Evolutionary conservation across 2,329 filamentous ascomycete species (phyloP).

Genomic region (Amauroascus verrucosus): DNA sequence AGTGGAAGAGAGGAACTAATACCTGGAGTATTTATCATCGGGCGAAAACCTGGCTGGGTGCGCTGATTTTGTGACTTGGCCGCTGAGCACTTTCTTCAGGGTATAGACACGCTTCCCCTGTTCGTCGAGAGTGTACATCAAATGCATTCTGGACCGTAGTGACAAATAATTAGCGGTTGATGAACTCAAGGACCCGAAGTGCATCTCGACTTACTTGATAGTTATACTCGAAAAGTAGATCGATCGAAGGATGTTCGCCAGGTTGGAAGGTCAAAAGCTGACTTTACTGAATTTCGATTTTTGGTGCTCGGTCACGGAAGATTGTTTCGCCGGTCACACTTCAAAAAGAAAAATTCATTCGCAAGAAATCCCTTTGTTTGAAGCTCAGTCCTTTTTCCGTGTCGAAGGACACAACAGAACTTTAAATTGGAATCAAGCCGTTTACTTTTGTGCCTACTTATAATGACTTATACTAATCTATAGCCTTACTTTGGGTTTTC

Average conservation of each 20-base stretch:
- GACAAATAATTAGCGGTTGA: neutral
- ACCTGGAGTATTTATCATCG: slow-evolving; percentile 93
- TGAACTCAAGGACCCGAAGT: neutral
- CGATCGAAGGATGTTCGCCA: neutral
- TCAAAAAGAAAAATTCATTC: neutral
- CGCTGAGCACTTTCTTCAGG: slow-evolving; percentile 73
- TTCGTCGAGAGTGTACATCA: slow-evolving; percentile 76
- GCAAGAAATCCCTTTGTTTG: neutral
- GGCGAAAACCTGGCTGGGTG: slow-evolving; percentile 95
- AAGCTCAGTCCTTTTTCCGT: neutral
- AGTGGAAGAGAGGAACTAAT: slow-evolving; percentile 18
- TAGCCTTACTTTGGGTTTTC: too few relatives aligned
- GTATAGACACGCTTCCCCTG: slow-evolving; percentile 87
- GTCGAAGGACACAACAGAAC: neutral
- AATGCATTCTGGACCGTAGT: slow-evolving; percentile 47
- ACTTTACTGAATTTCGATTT: neutral
- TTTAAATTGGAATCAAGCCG: too few relatives aligned
- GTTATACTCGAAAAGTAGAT: neutral
- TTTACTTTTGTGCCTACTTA: too few relatives aligned
- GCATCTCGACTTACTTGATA: slow-evolving; percentile 3
- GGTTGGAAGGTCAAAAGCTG: neutral
- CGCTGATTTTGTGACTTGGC: slow-evolving; percentile 86
- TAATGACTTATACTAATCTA: too few relatives aligned
- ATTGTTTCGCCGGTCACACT: neutral
- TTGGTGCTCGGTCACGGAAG: neutral